Conservation (phyloP, 2,329 filamentous ascomycete species). For the Byssoonygena ceratinophila region DNA sequence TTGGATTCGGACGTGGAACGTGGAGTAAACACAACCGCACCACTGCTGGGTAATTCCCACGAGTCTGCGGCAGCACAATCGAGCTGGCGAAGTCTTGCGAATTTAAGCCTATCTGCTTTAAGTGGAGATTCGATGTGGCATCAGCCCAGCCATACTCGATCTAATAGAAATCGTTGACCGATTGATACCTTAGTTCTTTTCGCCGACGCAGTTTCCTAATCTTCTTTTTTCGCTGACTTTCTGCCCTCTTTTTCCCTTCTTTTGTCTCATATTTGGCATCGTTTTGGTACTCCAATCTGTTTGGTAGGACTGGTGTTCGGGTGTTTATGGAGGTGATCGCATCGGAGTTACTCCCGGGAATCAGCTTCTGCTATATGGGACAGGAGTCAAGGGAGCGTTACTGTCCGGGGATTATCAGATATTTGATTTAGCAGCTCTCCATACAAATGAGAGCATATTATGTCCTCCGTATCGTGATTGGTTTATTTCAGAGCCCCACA, state of each 20-base stretch:
- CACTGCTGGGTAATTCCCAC: conserved; percentile 24
- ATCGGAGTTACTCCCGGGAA: neutral
- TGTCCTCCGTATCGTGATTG: no score
- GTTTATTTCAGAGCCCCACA: no score
- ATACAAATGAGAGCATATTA: neutral
- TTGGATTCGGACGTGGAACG: conserved; percentile 37
- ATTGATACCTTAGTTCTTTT: conserved; percentile 1
- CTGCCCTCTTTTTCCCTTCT: conserved; percentile 10
- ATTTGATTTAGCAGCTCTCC: neutral
- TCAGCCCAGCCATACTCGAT: conserved; percentile 25
- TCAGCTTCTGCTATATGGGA: neutral
- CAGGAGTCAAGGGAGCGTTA: no score
- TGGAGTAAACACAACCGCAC: conserved; percentile 24
- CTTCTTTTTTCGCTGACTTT: neutral
- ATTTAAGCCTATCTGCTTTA: conserved; percentile 36
- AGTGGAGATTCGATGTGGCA: conserved; percentile 40
- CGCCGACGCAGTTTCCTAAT: neutral
- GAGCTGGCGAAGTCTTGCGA: conserved; percentile 37
- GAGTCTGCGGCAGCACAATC: conserved; percentile 24
- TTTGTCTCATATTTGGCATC: conserved; percentile 4
- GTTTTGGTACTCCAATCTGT: neutral
- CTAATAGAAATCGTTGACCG: conserved; percentile 31
- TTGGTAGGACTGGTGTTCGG: conserved; percentile 5
- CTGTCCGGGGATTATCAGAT: no score
- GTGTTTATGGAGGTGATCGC: neutral